A percentile compares a stretch with the other conserved stretches of the same genome.
These are phyloP conservation scores for Daldinia sp. DNA, from an alignment of 2,329 filamentous ascomycete species.

Conservation along the genomic window DNA sequence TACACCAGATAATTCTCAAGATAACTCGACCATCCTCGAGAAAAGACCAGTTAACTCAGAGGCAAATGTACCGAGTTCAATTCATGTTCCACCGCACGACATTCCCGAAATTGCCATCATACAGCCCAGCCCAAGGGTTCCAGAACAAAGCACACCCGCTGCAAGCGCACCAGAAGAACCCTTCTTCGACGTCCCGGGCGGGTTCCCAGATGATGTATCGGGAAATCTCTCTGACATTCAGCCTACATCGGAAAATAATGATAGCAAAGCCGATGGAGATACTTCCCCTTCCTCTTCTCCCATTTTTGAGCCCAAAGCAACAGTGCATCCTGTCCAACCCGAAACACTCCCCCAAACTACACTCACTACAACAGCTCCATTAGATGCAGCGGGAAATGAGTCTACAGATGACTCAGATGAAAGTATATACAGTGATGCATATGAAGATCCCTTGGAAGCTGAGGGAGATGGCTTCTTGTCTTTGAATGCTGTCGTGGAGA, in stretches of 20 bases:
- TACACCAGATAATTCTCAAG: conserved; percentile 32
- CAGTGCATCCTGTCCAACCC: conserved; percentile 33
- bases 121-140: conserved; percentile 57
- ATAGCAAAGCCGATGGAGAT: background rate
- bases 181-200: conserved; percentile 68
- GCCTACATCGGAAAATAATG: background rate
- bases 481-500: conserved; percentile 77
- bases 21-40: conserved; percentile 25
- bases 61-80: conserved; percentile 6
- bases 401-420: conserved; percentile 53
- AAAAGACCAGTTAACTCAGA: conserved; percentile 27
- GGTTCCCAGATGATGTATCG: conserved; percentile 62
- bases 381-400: conserved; percentile 54
- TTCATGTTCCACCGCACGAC: conserved; percentile 13
- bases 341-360: conserved; percentile 48
- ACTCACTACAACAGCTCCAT: conserved; percentile 49
- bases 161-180: conserved; percentile 38
- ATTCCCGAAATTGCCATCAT: conserved; percentile 61
- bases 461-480: conserved; percentile 78
- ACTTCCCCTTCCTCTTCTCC: conserved; percentile 16
- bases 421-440: conserved; percentile 79
- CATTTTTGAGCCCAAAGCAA: conserved; percentile 48
- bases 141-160: conserved; percentile 33
- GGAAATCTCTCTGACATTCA: conserved; percentile 23
- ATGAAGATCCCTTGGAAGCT: conserved; percentile 75